Evolutionary conservation across 2,329 filamentous ascomycete species (phyloP), one percentile per base, ranked within the genome.

Genomic region (Dothiorella sarmentorum): DNA sequence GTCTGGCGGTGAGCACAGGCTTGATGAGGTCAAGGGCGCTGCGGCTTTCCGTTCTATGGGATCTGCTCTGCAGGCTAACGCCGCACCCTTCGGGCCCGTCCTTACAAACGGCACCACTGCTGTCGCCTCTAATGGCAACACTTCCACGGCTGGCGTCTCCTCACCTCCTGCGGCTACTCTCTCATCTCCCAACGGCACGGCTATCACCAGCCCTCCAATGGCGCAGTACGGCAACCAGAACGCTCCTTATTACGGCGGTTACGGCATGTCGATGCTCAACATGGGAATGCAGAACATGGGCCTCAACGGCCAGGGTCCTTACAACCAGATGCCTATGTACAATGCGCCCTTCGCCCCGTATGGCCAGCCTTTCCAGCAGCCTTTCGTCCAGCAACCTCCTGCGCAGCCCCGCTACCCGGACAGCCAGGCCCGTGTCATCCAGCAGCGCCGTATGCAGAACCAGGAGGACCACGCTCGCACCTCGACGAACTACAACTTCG

Each of bases 41-140:
- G 27, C 17, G 66, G 77, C 75, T 57, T 87, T 81, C 66, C 84
- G 80, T 59, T 83, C 83, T 0, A 81, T 88, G 61, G 82, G 86
- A 60, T 90, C 90, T 44, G 85, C 84, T 44, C 80, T 97, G 35
- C 92, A 97, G 66, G 88, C 87, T 45, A 92, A 82, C 70, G 90
- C 90, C 57, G 79, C 88, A 44, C 82, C 91, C 0, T 97, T 96
- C 69, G 90, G 89, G 7, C 87, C 90, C 10, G 75, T 82, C 27
- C 71, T 82, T 29, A 58, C 13, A 7, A 56, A 43, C 18, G 42
- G 31, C 9, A 45, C 43, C 33, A 18, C 40, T 26, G 47, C 17
- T 7, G 29, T 22, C 7, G 27, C 49, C 11, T 17, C 47, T 3
- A 33, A 38, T 22, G 18, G 52, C 40, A n/a, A 11, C 7, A 18